Percentiles rank a stretch among this genome's conserved stretches.
Conservation (phyloP, 495 filamentous ascomycete species). For the Podospora anserina region DNA sequence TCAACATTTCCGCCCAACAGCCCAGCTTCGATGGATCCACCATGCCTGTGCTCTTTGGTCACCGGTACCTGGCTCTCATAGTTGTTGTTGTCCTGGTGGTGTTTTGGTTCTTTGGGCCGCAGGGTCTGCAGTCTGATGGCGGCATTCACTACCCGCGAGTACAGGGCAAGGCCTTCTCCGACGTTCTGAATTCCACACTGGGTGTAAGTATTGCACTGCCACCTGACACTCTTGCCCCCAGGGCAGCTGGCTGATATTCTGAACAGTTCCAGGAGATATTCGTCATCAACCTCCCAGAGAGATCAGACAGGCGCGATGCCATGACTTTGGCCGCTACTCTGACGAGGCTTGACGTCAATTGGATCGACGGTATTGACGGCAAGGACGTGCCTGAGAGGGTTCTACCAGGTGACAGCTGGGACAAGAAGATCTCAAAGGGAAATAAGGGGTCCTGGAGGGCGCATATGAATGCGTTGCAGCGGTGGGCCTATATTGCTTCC, state of each 20-base stretch:
- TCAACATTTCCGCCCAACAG: background rate
- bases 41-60: conserved; percentile 24
- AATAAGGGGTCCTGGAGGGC: conserved; percentile 48
- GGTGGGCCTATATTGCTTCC: conserved; percentile 14
- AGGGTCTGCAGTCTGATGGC: background rate
- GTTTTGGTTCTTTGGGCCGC: conserved; percentile 7
- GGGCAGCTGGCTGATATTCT: background rate
- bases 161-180: background rate
- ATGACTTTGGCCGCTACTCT: conserved; percentile 53
- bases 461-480: conserved; percentile 45
- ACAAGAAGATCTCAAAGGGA: conserved; percentile 27
- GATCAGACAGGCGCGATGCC: conserved; percentile 62
- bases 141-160: conserved; percentile 12
- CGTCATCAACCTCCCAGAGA: conserved; percentile 58
- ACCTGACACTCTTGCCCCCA: background rate
- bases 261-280: conserved; percentile 59
- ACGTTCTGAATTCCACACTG: conserved; percentile 32
- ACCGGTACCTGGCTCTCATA: conserved; percentile 15
- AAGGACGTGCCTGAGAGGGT: conserved; percentile 38
- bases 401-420: conserved; percentile 23
- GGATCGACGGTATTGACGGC: conserved; percentile 52
- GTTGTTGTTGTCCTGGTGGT: conserved; percentile 6
- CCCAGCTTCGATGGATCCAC: background rate
- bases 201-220: conserved; percentile 24
- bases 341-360: conserved; percentile 52